A percentile compares a stretch with the other conserved stretches of the same genome.
These are phyloP conservation scores for Penicillium fuscoglaucum DNA, from an alignment of 2,329 filamentous ascomycete genomes.

Conservation along the genomic window DNA sequence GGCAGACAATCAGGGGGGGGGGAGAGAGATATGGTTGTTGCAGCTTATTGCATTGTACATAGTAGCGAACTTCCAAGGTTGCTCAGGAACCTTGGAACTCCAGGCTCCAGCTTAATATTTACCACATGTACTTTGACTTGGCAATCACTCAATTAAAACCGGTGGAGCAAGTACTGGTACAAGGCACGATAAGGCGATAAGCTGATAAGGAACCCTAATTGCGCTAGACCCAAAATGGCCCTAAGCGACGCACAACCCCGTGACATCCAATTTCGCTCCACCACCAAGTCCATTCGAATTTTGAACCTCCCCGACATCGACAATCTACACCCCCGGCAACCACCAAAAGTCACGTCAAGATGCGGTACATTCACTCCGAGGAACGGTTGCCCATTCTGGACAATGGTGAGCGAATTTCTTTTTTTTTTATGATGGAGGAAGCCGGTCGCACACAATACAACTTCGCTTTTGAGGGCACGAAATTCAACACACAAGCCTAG, in stretches of 20 bases:
- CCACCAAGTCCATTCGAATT: conserved; percentile 41
- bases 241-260: conserved; percentile 50
- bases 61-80: neutral
- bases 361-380: conserved; percentile 99
- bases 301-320: conserved; percentile 44
- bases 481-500: conserved; percentile 1
- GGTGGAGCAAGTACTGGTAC: conserved; percentile 6
- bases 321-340: conserved; percentile 43
- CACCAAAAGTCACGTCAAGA: conserved; percentile 64
- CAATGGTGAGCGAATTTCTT: conserved; percentile 69
- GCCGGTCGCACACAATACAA: conserved; percentile 18
- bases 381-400: conserved; percentile 95
- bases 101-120: neutral
- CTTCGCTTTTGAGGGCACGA: conserved; percentile 3
- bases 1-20: neutral
- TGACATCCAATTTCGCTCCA: conserved; percentile 42
- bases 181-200: conserved; percentile 18
- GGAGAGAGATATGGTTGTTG: neutral
- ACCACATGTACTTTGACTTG: conserved; percentile 4
- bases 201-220: conserved; percentile 37
- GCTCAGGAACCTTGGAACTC: neutral
- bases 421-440: conserved; percentile 23
- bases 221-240: conserved; percentile 38
- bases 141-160: neutral
- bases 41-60: conserved; percentile 5